A percentile compares a stretch with the other conserved stretches of the same genome.
These are phyloP conservation scores for Wickerhamomyces kurtzmanii DNA, from an alignment of 805 yeast species.

Conservation along the genomic window DNA sequence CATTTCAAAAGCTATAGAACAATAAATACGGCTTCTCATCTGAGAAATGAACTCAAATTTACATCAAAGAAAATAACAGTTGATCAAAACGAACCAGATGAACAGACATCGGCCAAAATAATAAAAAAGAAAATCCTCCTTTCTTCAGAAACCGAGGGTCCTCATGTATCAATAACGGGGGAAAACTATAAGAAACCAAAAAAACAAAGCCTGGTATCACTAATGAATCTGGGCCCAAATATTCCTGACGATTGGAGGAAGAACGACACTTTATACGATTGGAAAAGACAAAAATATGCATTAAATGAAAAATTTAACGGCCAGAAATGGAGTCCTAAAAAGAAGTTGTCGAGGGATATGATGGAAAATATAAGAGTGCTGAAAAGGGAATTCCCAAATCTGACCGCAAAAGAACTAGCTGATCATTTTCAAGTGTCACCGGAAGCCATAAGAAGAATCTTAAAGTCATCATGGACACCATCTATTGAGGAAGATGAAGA, in stretches of 20 bases:
- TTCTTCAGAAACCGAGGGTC: no score
- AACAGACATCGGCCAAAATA: no score
- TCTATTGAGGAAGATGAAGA: constrained; percentile 38
- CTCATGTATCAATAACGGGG: neutral
- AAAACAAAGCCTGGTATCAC: constrained; percentile 7
- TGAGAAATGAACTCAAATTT: no score
- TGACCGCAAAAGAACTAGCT: constrained; percentile 51
- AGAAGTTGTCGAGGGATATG: constrained; percentile 55
- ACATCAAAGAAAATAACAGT: constrained; percentile 3
- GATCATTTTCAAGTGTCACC: constrained; percentile 63
- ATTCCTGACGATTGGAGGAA: constrained; percentile 40
- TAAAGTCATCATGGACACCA: constrained; percentile 73
- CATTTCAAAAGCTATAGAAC: no score
- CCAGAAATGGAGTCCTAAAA: constrained; percentile 56
- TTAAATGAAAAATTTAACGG: constrained; percentile 50
- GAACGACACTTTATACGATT: constrained; percentile 37
- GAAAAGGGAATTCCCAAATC: constrained; percentile 47
- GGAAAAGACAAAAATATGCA: constrained; percentile 65
- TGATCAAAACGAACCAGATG: constrained; percentile 9
- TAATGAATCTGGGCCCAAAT: constrained; percentile 9
- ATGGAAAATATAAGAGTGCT: constrained; percentile 56
- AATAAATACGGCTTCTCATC: no score
- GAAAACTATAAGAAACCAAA: neutral
- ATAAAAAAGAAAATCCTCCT: no score
- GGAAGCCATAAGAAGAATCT: constrained; percentile 71